Conservation (phyloP, 1,284 basidiomycete genomes). For the Stygiomarasmius scandens region DNA sequence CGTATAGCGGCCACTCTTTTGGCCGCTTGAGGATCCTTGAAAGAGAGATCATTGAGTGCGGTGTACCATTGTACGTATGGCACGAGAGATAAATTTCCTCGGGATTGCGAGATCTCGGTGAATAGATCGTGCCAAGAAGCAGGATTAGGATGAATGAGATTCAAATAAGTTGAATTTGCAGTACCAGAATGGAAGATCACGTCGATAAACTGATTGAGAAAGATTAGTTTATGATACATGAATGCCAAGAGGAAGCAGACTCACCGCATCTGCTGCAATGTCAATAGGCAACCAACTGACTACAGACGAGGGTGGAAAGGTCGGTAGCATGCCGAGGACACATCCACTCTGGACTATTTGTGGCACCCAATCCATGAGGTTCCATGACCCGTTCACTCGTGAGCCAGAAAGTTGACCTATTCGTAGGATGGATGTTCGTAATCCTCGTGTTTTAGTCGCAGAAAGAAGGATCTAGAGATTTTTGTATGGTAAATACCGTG, state of each 20-base stretch:
- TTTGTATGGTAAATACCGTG: background rate
- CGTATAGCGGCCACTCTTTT: slow-evolving; percentile 6
- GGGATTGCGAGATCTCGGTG: slow-evolving; percentile 22
- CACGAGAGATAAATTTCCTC: slow-evolving; percentile 27
- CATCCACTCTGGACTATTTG: slow-evolving; percentile 23
- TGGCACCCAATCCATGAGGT: slow-evolving; percentile 24
- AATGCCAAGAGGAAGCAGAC: background rate
- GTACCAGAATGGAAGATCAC: background rate
- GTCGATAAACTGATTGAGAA: background rate
- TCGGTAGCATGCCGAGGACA: slow-evolving; percentile 21
- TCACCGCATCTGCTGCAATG: slow-evolving; percentile 14
- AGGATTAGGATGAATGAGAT: slow-evolving; percentile 40
- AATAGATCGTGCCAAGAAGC: slow-evolving; percentile 32
- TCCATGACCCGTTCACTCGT: slow-evolving; percentile 24
- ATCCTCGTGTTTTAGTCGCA: background rate
- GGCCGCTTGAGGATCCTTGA: slow-evolving; percentile 10
- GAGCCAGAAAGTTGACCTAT: slow-evolving; percentile 27
- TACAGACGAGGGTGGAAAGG: slow-evolving; percentile 9
- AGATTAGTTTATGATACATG: background rate
- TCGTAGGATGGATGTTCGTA: slow-evolving; percentile 21
- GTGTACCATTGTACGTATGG: slow-evolving; percentile 35
- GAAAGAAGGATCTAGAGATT: background rate
- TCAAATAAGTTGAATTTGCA: slow-evolving; percentile 13
- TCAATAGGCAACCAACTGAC: slow-evolving; percentile 23
- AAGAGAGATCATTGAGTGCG: slow-evolving; percentile 24